Conservation (phyloP, 441 rosid genomes). For the Corymbia calophylla region DNA sequence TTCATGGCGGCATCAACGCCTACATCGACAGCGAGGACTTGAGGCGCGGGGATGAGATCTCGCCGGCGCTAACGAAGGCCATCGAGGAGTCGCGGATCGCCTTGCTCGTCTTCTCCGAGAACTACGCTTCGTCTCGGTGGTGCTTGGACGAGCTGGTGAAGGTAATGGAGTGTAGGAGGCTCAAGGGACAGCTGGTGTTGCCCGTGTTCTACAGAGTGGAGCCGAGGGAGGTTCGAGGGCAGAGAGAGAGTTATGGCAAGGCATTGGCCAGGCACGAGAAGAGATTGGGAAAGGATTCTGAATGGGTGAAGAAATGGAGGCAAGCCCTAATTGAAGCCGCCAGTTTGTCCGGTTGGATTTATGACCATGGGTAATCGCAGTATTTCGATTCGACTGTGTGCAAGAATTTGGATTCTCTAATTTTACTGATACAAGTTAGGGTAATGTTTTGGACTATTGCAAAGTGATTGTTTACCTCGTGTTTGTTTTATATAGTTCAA, state of each 20-base stretch:
- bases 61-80: fast-evolving
- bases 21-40: not conserved
- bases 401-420: not conserved
- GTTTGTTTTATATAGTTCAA: not conserved
- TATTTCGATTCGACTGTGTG: not conserved
- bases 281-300: not conserved
- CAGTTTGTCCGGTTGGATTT: not conserved
- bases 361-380: not conserved
- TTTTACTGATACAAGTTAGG: not conserved
- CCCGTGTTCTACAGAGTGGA: too few species aligned
- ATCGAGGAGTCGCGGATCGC: not conserved
- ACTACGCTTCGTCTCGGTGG: not conserved
- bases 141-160: not conserved
- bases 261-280: not conserved
- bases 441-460: not conserved
- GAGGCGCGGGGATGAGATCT: not conserved
- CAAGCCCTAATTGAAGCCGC: not conserved
- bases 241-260: too few species aligned
- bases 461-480: not conserved
- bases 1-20: fast-evolving
- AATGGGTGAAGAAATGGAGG: not conserved
- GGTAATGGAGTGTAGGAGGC: too few species aligned
- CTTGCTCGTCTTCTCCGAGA: not conserved
- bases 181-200: fast-evolving
- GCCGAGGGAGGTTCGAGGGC: too few species aligned